Base-by-base conservation (phyloP, 352 stramenopile genomes). In the Thraustotheca clavata region DNA sequence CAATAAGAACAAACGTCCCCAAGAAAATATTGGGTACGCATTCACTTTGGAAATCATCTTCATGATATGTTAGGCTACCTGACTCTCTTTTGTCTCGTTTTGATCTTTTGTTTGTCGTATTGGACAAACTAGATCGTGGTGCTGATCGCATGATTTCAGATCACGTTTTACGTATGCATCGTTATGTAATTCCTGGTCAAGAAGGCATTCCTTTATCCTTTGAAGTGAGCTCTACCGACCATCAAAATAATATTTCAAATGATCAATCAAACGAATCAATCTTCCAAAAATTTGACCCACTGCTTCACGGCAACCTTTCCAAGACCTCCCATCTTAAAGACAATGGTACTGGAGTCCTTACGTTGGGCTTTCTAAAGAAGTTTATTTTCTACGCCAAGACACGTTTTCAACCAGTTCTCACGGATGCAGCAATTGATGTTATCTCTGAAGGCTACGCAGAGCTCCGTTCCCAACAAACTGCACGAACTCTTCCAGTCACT, bases 81-180 rank as follows among this genome's bases (percentile, higher is more conserved):
- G 97, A 99, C 74, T 99, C 97, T n/a, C 77, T 99, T 38, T 78
- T 99, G 22, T 98, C 89, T 65, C 97, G 97, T 88, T 99, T 99
- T 75, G 97, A 99, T 79, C 84, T 99, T 63, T 77, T 99, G 6
- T 99, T 99, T 74, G 97, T 99, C 33, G 97, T 99, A 12, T 85
- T 99, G 32, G 97, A 99, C 82, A 94, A 98, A 61, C 80, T 99
- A 40, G 94, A 99, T 71, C 88, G 91, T 14, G 89, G 91, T 29
- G 89, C 79, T 14, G 96, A 99, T 69, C 83, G 95, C 26, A 90
- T 87, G 49, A 98, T 99, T 69, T 96, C 96, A 2, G 87, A 97
- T 41, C 97, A 99, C 79, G 96, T 99, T 18, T 81, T 99, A 66
- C 76, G 83, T n/a, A 97, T 97, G 67, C 97, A 99, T 70, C 80